Evolutionary conservation across 768 basidiomycete genomes (phyloP), one percentile per base, ranked within the genome.

Genomic region (Kwoniella shandongensis): DNA sequence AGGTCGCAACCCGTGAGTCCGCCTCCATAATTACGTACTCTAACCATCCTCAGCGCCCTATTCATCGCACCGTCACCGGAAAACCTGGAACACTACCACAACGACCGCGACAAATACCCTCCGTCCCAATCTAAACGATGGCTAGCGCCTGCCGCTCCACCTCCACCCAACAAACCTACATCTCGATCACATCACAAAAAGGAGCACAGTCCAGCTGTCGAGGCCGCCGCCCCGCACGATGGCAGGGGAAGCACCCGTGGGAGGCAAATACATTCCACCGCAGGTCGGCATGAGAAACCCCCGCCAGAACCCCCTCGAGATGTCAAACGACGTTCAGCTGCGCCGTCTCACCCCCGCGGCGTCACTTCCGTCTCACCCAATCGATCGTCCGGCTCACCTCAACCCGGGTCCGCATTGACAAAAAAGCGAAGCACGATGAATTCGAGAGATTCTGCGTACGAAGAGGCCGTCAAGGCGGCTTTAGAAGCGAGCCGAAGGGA

Each of bases 361-460:
- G 50, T 46, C 15, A 52, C 35, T 8, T 57, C 60, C 8, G 22
- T 42, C 22, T 61, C 61, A 8, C 61, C 53, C 13, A 42, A 53
- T 10, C 29, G 54, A 32, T 50, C 52, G 17, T 63, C 62, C 17
- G 50, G 32, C 2, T 63, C 57, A 12, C 61, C 46, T 44, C 63
- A 47, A 51, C 57, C 67, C 27, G 50, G 30, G 15, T 61, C 58
- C 17, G 53, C 51, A 36, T 54, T 46, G 15, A 82, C 88, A 38
- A 94, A 92, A 79, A 85, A 90, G 50, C 82, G 96, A 59, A 91
- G 90, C 67, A 99, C 96, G 48, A 94, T 99, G 91, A 98, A 98
- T 76, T 93, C 90, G 69, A 81, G 94, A 55, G 94, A 96, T 75
- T 90, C 93, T 15, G 78, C 76, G 12, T 93, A 91, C 73, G 93